Percentiles rank a stretch among this genome's conserved stretches.
Conservation (phyloP, 1,284 basidiomycete species). For the Microbotryomycetes sp. region DNA sequence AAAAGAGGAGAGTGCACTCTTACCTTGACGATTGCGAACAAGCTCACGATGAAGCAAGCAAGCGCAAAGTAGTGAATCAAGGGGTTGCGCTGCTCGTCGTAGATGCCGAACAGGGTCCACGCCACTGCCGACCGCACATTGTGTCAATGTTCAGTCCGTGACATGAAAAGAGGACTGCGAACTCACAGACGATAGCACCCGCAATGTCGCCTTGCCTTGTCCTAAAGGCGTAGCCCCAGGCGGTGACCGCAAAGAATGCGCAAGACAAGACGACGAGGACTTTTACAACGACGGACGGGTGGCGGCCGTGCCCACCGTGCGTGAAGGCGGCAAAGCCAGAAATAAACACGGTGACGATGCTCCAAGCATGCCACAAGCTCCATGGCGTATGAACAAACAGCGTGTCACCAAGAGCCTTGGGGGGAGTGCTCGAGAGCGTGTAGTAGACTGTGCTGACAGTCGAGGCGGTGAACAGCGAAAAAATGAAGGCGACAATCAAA, state of each 20-base stretch:
- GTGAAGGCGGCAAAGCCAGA: conserved; percentile 42
- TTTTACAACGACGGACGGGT: conserved; percentile 38
- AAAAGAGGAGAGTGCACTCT: too few relatives aligned
- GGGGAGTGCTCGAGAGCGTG: conserved; percentile 37
- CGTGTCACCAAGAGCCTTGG: conserved; percentile 33
- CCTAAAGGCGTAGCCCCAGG: conserved; percentile 40
- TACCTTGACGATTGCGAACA: conserved; percentile 34
- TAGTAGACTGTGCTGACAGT: conserved; percentile 43
- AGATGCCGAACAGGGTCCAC: conserved; percentile 31
- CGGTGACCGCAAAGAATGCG: conserved; percentile 42
- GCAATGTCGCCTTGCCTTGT: conserved; percentile 41
- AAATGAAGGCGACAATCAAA: conserved; percentile 41
- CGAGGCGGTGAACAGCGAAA: conserved; percentile 41
- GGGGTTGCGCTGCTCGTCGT: conserved; percentile 22
- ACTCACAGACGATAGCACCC: conserved; percentile 35
- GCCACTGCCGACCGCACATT: conserved; percentile 8
- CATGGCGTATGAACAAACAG: conserved; percentile 44
- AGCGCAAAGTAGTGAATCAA: conserved; percentile 35
- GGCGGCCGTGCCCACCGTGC: conserved; percentile 25
- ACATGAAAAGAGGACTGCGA: too few relatives aligned
- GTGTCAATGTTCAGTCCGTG: too few relatives aligned
- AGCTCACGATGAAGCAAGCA: conserved; percentile 37
- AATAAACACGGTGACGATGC: conserved; percentile 42
- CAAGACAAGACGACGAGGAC: conserved; percentile 41
- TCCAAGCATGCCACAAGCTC: conserved; percentile 35